A percentile compares a stretch with the other conserved stretches of the same genome.
phyloP scores from a whole-genome alignment of 345 rosid species.

The Gossypium bickii region DNA sequence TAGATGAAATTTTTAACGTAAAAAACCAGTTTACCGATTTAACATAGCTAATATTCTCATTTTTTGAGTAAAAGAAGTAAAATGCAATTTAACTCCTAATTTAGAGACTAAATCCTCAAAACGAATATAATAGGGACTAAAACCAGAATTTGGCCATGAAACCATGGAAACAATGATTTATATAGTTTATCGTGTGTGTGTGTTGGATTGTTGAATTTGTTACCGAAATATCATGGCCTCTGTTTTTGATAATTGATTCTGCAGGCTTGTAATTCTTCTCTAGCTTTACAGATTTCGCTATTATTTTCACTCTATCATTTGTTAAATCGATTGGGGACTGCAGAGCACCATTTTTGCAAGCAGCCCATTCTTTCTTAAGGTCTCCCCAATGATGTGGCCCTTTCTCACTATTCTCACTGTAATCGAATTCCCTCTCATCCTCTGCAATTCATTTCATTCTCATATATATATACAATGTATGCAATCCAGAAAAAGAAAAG shows the following conservation, averaged over 20 bases:
- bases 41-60: too few species aligned
- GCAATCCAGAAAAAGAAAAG: too few species aligned
- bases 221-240: slow-evolving; percentile 62
- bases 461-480: too few species aligned
- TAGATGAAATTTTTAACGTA: too few species aligned
- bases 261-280: slow-evolving; percentile 28
- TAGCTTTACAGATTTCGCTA: slow-evolving; percentile 18
- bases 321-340: slow-evolving; percentile 42
- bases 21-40: too few species aligned
- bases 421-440: too few species aligned
- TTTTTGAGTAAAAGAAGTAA: too few species aligned
- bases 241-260: slow-evolving; percentile 39
- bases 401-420: slow-evolving; percentile 7
- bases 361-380: too few species aligned
- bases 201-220: background rate
- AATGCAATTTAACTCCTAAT: too few species aligned
- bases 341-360: slow-evolving; percentile 31
- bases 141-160: background rate
- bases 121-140: too few species aligned
- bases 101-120: too few species aligned
- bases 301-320: slow-evolving; percentile 20
- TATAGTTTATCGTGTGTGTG: background rate
- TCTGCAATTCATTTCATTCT: too few species aligned
- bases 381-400: slow-evolving; percentile 17
- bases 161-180: background rate